Evolutionary conservation across 805 yeast species (phyloP), one percentile per base, ranked within the genome.

Genomic region (Yamadazyma philogaea): DNA sequence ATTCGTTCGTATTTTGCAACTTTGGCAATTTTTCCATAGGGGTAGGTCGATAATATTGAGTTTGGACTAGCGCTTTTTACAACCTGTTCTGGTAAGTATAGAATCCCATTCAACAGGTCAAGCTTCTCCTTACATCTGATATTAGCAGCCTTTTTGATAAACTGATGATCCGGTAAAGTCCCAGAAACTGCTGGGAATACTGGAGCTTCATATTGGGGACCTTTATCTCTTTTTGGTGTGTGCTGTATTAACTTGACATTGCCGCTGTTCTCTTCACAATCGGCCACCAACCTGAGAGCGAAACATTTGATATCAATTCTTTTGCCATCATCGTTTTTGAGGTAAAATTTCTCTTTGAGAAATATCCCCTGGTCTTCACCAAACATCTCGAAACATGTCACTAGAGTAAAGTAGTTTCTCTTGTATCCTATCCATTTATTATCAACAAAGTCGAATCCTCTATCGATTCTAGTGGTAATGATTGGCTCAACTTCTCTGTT

Each of bases 171-270:
- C 0, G 88, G 88, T 35, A 83, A 57, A 6, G 55, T 57, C 0
- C 85, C 79, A 1, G 84, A 83, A 10, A 80, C 71, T 2, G 78
- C 70, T 2, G 81, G 76, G 48, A 68, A 71, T 3, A 73, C 59
- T 1, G 79, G 78, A 0, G 90, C 88, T 2, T 68, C 53, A 44
- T 71, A 68, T 55, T 81, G 87, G 0, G 87, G 88, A 0, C 88
- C 89, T 47, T 75, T 69, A 50, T 84, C 89, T 47, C 91, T 65
- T 57, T 84, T 84, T 1, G 90, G 82, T 0, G 89, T 84, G 53
- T 82, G 88, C 51, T 84, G 88, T 12, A 83, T 73, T 39, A 82
- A 61, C 15, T 57, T 64, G 7, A 79, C 75, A 11, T 63, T 63
- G 0, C 65, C 54, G 20, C 63, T 66, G 37, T 76, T 80, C 30